Evolutionary conservation across 208 protist genomes (phyloP).

Genomic region (Trypanosoma cruzi): DNA sequence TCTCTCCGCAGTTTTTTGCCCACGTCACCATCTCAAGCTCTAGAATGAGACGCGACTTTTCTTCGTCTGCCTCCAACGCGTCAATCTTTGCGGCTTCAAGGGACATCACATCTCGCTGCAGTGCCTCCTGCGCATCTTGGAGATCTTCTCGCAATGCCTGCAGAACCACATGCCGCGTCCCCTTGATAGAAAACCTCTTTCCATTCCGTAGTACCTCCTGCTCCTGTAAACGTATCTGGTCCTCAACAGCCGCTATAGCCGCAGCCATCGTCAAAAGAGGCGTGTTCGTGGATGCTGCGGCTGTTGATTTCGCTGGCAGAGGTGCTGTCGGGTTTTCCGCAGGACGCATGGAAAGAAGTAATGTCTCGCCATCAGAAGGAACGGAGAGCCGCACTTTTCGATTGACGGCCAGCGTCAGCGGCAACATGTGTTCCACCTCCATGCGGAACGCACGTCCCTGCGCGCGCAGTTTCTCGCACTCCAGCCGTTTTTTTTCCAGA

Average conservation of each 20-base stretch:
- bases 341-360: not conserved
- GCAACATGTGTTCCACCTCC: conserved; percentile 4
- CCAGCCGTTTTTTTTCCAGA: not conserved
- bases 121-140: not conserved
- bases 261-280: not conserved
- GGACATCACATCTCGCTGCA: not conserved
- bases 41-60: not conserved
- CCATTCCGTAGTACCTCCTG: not conserved
- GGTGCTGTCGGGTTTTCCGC: not conserved
- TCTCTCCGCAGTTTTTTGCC: not conserved
- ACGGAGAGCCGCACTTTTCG: not conserved
- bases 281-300: not conserved
- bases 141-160: conserved; percentile 1
- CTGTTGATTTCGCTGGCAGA: not conserved
- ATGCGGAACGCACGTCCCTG: not conserved
- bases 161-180: not conserved
- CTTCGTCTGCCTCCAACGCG: not conserved
- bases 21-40: conserved; percentile 8
- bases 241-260: not conserved
- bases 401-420: not conserved
- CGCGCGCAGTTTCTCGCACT: conserved; percentile 3
- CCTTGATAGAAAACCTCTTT: not conserved
- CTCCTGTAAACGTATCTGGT: conserved; percentile 13
- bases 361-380: conserved; percentile 8
- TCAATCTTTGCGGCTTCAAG: not conserved